Conservation (phyloP, 2,329 filamentous ascomycete species). For the Diaporthe humulicola region DNA sequence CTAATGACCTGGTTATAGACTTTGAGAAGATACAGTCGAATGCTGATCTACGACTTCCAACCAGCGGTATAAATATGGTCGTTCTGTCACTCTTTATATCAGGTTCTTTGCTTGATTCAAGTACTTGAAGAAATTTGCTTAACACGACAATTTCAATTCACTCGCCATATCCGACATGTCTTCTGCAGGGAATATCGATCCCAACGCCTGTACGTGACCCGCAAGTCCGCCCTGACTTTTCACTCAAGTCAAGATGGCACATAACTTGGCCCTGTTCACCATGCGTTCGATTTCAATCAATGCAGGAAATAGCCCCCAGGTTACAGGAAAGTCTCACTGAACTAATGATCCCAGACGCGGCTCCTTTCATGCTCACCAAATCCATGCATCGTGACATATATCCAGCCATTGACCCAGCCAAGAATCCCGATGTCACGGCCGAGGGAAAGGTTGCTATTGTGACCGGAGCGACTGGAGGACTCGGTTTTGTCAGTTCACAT, state of each 20-base stretch:
- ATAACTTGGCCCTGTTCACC: too few species aligned
- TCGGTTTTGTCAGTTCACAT: conserved; percentile 45
- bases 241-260: background rate
- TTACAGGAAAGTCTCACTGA: background rate
- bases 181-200: background rate
- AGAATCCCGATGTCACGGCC: conserved; percentile 40
- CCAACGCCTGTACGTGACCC: background rate
- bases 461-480: conserved; percentile 46
- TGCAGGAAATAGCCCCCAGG: background rate
- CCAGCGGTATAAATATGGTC: background rate
- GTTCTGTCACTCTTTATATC: background rate
- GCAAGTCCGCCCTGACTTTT: background rate
- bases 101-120: background rate
- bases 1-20: background rate
- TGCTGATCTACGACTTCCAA: background rate
- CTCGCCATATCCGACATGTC: background rate
- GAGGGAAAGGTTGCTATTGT: conserved; percentile 45
- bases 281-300: background rate
- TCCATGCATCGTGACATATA: conserved; percentile 45
- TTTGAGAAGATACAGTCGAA: background rate
- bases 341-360: conserved; percentile 28
- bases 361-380: conserved; percentile 44
- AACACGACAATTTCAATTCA: background rate
- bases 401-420: conserved; percentile 41
- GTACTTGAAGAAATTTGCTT: background rate